A percentile compares a stretch with the other conserved stretches of the same genome.
Conservation (phyloP, 2,329 filamentous ascomycete species). For the Aureobasidium sp. region DNA sequence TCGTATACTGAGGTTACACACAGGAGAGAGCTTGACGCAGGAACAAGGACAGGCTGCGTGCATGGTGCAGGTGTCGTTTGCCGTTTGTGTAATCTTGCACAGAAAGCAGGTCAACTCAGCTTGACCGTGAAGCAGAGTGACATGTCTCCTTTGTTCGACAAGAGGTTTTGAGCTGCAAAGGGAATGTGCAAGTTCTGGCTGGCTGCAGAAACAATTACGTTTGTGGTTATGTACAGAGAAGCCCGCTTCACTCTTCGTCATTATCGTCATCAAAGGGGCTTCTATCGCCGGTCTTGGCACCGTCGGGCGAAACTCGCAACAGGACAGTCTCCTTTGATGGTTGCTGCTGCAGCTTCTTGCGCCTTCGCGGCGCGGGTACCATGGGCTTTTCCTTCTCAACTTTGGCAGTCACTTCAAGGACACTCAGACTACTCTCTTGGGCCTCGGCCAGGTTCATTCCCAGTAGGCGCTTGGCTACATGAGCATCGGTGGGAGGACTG, state of each 20-base stretch:
- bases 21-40: not conserved
- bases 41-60: not conserved
- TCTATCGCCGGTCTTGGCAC: conserved; percentile 13
- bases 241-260: conserved; percentile 11
- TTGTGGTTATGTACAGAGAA: not conserved
- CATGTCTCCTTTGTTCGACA: not conserved
- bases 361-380: conserved; percentile 67
- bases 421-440: conserved; percentile 64
- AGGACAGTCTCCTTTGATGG: conserved; percentile 14
- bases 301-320: conserved; percentile 13
- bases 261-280: conserved; percentile 19
- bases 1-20: not conserved
- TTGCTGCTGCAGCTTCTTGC: conserved; percentile 27
- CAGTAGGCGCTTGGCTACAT: conserved; percentile 46
- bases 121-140: not conserved
- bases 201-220: not conserved
- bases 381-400: conserved; percentile 74
- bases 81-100: not conserved
- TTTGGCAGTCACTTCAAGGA: conserved; percentile 59
- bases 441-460: conserved; percentile 64
- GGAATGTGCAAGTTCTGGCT: not conserved
- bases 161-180: not conserved
- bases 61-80: not conserved
- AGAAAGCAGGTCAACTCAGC: not conserved
- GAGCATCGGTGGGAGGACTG: conserved; percentile 21